phyloP scores from a whole-genome alignment of 2,329 filamentous ascomycete genomes.

The Cercospora sesami region DNA sequence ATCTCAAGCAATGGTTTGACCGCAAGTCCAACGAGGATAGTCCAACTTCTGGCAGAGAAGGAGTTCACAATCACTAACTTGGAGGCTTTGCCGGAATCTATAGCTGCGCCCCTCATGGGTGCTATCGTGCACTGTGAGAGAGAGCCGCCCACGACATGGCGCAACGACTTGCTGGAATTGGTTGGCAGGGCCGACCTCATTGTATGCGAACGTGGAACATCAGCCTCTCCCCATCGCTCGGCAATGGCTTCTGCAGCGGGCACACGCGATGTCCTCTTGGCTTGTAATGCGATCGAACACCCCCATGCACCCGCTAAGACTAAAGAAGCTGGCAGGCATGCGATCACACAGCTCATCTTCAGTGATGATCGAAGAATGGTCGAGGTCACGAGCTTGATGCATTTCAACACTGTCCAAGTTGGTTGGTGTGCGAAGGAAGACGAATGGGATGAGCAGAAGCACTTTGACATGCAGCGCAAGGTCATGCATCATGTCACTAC shows the following conservation, averaged over 20 bases:
- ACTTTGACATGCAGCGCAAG: slow-evolving; percentile 89
- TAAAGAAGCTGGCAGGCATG: slow-evolving; percentile 74
- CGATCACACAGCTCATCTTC: slow-evolving; percentile 83
- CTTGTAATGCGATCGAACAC: slow-evolving; percentile 68
- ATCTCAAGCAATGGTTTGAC: slow-evolving; percentile 29
- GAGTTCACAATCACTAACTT: slow-evolving; percentile 68
- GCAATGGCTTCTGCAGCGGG: background rate
- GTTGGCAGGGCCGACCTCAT: slow-evolving; percentile 81
- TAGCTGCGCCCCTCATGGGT: slow-evolving; percentile 79
- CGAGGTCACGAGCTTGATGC: slow-evolving; percentile 81
- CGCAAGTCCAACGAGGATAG: slow-evolving; percentile 24
- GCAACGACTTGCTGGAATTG: slow-evolving; percentile 67
- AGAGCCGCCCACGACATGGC: slow-evolving; percentile 77
- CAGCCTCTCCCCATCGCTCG: background rate
- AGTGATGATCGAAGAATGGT: slow-evolving; percentile 85
- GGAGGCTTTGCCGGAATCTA: slow-evolving; percentile 79
- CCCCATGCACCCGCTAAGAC: slow-evolving; percentile 70
- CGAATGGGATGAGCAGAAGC: slow-evolving; percentile 79
- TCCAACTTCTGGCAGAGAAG: slow-evolving; percentile 66
- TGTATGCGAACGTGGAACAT: background rate
- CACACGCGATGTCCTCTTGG: slow-evolving; percentile 41
- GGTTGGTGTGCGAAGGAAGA: slow-evolving; percentile 75
- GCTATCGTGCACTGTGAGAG: slow-evolving; percentile 80
- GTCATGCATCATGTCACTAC: slow-evolving; percentile 82
- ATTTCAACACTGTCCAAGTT: slow-evolving; percentile 75